These are phyloP conservation scores for Mrakia gelida DNA, from an alignment of 768 basidiomycete genomes.

Conservation along the genomic window DNA sequence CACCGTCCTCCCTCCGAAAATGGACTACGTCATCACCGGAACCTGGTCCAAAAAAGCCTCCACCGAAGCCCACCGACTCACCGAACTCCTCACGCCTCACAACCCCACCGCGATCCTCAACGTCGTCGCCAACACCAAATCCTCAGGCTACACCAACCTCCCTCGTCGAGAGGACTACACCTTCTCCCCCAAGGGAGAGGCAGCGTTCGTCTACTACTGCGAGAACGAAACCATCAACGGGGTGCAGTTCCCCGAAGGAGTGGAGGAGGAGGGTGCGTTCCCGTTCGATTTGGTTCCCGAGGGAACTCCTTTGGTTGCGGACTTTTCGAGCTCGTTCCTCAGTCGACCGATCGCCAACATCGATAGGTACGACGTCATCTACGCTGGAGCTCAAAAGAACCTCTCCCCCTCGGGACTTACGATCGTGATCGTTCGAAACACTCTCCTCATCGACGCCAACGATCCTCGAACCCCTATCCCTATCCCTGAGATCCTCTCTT, in stretches of 20 bases:
- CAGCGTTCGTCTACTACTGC: conserved; percentile 94
- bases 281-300: conserved; percentile 70
- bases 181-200: conserved; percentile 60
- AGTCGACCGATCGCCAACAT: conserved; percentile 83
- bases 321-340: conserved; percentile 97
- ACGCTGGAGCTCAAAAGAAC: conserved; percentile 97
- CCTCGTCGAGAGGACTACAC: conserved; percentile 67
- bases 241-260: conserved; percentile 70
- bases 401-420: conserved; percentile 90
- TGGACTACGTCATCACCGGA: conserved; percentile 91
- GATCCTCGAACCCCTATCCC: conserved; percentile 67
- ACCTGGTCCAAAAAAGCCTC: conserved; percentile 84
- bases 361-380: conserved; percentile 87
- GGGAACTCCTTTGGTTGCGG: conserved; percentile 73
- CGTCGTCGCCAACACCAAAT: conserved; percentile 59
- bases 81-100: neutral
- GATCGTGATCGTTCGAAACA: conserved; percentile 88
- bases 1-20: conserved; percentile 22
- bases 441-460: conserved; percentile 70
- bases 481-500: conserved; percentile 67
- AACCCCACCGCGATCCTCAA: conserved; percentile 51
- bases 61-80: conserved; percentile 27
- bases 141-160: conserved; percentile 64
- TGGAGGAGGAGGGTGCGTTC: conserved; percentile 61
- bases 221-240: conserved; percentile 99